These are phyloP conservation scores for Saccharomycopsis selenospora DNA, from an alignment of 805 yeast species.

Conservation along the genomic window DNA sequence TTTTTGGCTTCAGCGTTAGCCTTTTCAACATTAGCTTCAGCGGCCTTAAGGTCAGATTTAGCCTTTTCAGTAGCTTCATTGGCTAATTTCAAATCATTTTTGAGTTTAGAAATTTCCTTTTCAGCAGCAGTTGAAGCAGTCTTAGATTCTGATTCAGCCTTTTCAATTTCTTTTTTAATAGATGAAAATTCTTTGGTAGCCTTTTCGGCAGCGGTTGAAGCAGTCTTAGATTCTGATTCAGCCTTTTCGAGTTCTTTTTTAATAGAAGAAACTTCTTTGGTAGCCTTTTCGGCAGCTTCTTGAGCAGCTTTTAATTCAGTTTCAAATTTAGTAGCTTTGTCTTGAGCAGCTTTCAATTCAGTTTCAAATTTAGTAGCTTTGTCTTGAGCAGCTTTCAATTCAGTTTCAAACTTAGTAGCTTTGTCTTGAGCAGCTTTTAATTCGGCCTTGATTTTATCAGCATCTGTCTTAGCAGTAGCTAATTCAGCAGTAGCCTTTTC, in stretches of 20 bases:
- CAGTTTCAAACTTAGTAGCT: background rate
- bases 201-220: background rate
- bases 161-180: background rate
- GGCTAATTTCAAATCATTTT: background rate
- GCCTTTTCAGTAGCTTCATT: slow-evolving; percentile 7
- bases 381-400: background rate
- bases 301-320: background rate
- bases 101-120: background rate
- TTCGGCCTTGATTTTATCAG: background rate
- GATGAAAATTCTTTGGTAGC: background rate
- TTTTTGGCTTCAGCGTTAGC: background rate
- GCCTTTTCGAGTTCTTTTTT: slow-evolving; percentile 1
- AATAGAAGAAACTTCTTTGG: background rate
- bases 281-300: background rate
- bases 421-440: slow-evolving; percentile 2
- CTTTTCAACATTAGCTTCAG: slow-evolving; percentile 2
- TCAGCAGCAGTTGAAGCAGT: background rate
- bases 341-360: background rate
- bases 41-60: background rate
- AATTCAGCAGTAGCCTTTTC: background rate
- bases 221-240: background rate
- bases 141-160: background rate
- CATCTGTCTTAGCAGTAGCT: background rate
- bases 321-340: background rate
- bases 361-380: background rate